Evolutionary conservation across 208 protist genomes (phyloP).

Genomic region (Leishmania aethiopica): DNA sequence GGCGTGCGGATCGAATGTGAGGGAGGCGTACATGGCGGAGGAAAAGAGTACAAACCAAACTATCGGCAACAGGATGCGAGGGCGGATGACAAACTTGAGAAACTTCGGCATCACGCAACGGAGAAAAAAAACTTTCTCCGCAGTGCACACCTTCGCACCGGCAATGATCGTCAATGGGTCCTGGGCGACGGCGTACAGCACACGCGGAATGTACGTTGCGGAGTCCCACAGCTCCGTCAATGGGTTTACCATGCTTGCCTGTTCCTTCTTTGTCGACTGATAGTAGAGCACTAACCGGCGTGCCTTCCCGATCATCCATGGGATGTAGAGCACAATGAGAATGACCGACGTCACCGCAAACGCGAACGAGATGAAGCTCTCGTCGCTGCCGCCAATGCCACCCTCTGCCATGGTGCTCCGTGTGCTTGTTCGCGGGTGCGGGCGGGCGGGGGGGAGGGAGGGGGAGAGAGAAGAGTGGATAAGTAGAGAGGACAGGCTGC

Average conservation of each 20-base stretch:
- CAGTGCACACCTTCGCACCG: slow-evolving; percentile 69
- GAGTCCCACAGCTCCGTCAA: slow-evolving; percentile 68
- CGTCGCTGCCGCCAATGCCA: slow-evolving; percentile 81
- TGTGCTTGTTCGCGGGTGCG: not conserved
- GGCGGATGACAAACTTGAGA: slow-evolving; percentile 84
- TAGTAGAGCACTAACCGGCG: slow-evolving; percentile 67
- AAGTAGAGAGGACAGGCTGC: not conserved
- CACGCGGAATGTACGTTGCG: slow-evolving; percentile 60
- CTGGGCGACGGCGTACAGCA: slow-evolving; percentile 36
- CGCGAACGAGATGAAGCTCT: slow-evolving; percentile 88
- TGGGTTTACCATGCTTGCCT: slow-evolving; percentile 47
- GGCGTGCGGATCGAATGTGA: slow-evolving; percentile 89
- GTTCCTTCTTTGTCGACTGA: slow-evolving; percentile 53
- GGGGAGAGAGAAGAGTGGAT: too few relatives aligned
- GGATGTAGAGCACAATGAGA: slow-evolving; percentile 88
- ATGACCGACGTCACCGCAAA: slow-evolving; percentile 88
- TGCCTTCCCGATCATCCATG: slow-evolving; percentile 74
- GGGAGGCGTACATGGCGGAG: slow-evolving; percentile 86
- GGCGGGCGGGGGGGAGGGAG: too few relatives aligned
- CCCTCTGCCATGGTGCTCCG: slow-evolving; percentile 37
- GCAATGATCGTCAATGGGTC: slow-evolving; percentile 61
- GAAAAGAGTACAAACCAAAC: slow-evolving; percentile 86
- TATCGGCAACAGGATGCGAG: slow-evolving; percentile 78
- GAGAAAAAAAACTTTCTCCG: slow-evolving; percentile 83
- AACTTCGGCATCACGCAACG: slow-evolving; percentile 85